Evolutionary conservation across 768 basidiomycete genomes (phyloP).

Genomic region (Psilocybe sp.): DNA sequence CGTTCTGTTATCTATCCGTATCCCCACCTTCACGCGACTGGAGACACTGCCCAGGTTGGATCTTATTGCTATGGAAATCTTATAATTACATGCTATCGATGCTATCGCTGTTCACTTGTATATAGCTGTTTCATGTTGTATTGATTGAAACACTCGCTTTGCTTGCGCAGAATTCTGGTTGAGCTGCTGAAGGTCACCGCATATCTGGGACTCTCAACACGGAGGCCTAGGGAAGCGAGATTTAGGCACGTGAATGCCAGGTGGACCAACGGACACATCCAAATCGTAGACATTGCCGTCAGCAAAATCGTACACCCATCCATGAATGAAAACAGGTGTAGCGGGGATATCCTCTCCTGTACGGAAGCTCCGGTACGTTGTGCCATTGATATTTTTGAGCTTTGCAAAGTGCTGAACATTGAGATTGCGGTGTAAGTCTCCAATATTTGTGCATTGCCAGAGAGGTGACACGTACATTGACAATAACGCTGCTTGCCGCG

Average conservation of each 20-base stretch:
- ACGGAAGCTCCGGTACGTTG: neutral
- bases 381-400: conserved; percentile 1
- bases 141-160: no score
- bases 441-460: neutral
- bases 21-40: no score
- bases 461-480: conserved; percentile 18
- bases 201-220: no score
- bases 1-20: no score
- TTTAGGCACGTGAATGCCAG: conserved; percentile 29
- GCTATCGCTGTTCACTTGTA: no score
- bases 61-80: no score
- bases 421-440: neutral
- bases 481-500: conserved; percentile 22
- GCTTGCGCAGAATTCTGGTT: no score
- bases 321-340: conserved; percentile 41
- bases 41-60: no score
- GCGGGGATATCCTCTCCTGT: conserved; percentile 13
- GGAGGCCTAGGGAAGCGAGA: conserved; percentile 18
- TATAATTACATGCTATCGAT: no score
- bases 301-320: conserved; percentile 60
- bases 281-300: conserved; percentile 49
- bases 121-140: no score
- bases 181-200: no score
- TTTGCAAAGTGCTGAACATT: conserved; percentile 19
- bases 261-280: conserved; percentile 35